Base-by-base conservation (phyloP, 139 green algal genomes). In the Zygnema cylindricum region DNA sequence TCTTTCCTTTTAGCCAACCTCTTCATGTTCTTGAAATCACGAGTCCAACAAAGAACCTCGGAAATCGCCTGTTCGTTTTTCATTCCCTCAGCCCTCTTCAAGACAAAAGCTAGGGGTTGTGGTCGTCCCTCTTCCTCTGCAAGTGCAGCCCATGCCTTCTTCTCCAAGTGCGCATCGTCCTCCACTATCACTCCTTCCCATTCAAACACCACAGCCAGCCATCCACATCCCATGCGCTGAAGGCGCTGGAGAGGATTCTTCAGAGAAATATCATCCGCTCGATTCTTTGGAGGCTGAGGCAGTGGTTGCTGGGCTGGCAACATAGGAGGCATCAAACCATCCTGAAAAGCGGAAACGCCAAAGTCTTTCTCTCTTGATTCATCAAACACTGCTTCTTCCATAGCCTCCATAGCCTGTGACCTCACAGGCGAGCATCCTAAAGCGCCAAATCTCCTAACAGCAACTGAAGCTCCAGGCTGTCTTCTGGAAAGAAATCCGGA, bases 141-240 rank as follows among this genome's bases (percentile, higher is more conserved):
- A 0, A 98, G 92, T 42, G 93, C 84, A 16, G 95, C 88, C 96
- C 96, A 99, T 0, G 96, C 94, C 69, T 94, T 82, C 32, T 77
- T 73, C 55, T 94, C 92, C 2, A 77, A 54, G 1, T 54, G 84
- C 41, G 94, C 91, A 16, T 92, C 85, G 43, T 95, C 89, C 55
- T 95, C 91, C 1, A 96, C 90, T 25, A 97, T 79, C 0, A 98
- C 95, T 2, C 96, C 96, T 79, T 98, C 94, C 63, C 95, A 95
- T 82, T 98, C 96, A 55, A 97, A 88, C 40, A 99, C 95, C 0
- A 96, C 96, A 25, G 96, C 96, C 90, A 98, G 96, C 96, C 96
- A 99, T 42, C 91, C 95, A 0, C 95, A 96, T 33, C 94, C 88
- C 41, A 98, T 79, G 0, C 95, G 91, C 71, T 98, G 82, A 84